Base-by-base conservation (phyloP, 129 eudicot species). In the Saussurea involucrata region DNA sequence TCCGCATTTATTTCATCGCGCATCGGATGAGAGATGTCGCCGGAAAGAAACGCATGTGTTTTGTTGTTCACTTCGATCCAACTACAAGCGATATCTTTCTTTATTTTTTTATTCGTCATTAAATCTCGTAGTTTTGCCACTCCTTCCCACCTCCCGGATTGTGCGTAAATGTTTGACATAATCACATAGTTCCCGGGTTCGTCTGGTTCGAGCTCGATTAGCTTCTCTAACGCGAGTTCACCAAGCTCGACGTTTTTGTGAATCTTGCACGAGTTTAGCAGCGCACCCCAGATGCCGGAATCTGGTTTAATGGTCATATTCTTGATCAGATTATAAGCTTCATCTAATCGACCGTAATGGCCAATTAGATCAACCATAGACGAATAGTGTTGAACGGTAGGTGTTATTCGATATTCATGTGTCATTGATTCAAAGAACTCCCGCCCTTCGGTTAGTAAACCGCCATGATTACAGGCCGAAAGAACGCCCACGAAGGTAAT, bases 301-400 rank as follows among this genome's bases (percentile, higher is more conserved):
- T 91, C 93, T 3, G 94, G 92, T 0, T 15, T 65, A 44, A 77
- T 73, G 9, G 67, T 76, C 94, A 91, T 86, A 24, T 81, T 42
- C 63, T 12, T 85, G 69, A 88, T 88, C 53, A 91, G 78, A 24
- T 73, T 18, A 63, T 86, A 85, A 33, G 94, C 92, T 75, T 91
- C 97, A 5, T 85, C 80, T 71, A 91, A 78, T 28, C 79, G 82
- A 33, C 90, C 89, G 17, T 76, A 83, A 78, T 87, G 97, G 4
- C 97, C 94, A 2, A 91, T 81, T 24, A 91, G 88, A 85, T 91
- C 94, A 71, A 88, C 78, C 86, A 91, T 83, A 81, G 90, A 87
- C 9, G 94, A 83, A 76, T 86, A 88, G 49, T 88, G 97, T 61
- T 91, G 88, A 66, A 91, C 86, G 0, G 92, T 88, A 3, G 97